A percentile compares a stretch with the other conserved stretches of the same genome.
phyloP scores from a whole-genome alignment of 345 rosid genomes.

The Microthlaspi erraticum region DNA sequence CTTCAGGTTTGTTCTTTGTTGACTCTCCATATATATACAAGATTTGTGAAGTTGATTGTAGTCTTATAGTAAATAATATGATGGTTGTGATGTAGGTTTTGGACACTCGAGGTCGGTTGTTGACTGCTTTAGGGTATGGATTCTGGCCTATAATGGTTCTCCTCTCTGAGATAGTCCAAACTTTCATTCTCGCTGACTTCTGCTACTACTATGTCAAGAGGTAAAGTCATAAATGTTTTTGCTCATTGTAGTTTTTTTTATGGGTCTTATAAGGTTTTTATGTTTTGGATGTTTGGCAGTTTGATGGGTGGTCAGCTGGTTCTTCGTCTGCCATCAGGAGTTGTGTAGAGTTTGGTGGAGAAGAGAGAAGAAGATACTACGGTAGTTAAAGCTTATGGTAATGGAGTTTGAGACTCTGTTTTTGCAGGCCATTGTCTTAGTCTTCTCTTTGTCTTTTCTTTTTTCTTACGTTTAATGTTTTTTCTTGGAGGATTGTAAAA shows the following conservation, averaged over 20 bases:
- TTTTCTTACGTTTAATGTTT: background rate
- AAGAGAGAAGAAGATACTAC: conserved; percentile 23
- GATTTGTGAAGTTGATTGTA: background rate
- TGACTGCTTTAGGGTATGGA: conserved; percentile 84
- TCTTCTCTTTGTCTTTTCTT: conserved; percentile 7
- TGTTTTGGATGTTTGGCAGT: conserved; percentile 46
- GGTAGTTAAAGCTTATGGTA: conserved; percentile 12
- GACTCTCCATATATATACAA: background rate
- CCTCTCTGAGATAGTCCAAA: conserved; percentile 82
- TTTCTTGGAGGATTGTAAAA: conserved; percentile 32
- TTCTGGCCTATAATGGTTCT: conserved; percentile 92
- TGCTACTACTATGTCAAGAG: conserved; percentile 90
- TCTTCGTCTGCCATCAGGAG: conserved; percentile 91
- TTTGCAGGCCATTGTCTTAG: conserved; percentile 27
- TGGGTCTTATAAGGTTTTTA: background rate
- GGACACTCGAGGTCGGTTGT: conserved; percentile 76
- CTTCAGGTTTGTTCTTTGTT: conserved; percentile 62
- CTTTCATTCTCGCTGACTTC: conserved; percentile 88
- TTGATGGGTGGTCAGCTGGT: conserved; percentile 87
- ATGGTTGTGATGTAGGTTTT: conserved; percentile 56
- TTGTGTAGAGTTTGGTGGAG: conserved; percentile 52
- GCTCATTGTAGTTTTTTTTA: no score
- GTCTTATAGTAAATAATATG: background rate
- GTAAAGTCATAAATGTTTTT: conserved; percentile 31
- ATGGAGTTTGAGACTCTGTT: conserved; percentile 22